phyloP scores from a whole-genome alignment of 345 rosid species.

The Mercurialis annua region DNA sequence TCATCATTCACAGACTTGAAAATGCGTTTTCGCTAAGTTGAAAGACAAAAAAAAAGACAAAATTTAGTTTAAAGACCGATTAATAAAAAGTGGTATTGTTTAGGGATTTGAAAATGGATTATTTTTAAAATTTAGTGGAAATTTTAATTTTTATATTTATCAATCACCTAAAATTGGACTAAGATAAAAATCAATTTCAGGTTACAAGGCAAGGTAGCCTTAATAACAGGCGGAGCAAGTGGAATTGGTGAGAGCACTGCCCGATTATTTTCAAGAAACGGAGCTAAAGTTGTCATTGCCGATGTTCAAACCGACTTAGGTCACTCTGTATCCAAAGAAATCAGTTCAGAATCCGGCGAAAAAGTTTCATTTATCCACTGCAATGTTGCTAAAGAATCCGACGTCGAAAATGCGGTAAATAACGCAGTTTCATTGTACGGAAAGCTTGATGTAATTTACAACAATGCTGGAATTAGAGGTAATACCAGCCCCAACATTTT shows the following conservation, averaged over 20 bases:
- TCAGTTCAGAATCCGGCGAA: not conserved
- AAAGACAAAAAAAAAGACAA: too few species aligned
- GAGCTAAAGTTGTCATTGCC: not conserved
- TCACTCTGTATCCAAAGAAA: not conserved
- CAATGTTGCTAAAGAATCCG: not conserved
- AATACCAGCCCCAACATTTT: not conserved
- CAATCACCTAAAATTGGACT: too few species aligned
- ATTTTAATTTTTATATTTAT: too few species aligned
- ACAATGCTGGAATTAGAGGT: not conserved
- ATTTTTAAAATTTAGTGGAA: too few species aligned
- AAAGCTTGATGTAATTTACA: constrained; percentile 10
- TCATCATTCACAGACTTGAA: too few species aligned
- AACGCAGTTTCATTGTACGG: not conserved
- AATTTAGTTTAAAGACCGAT: too few species aligned
- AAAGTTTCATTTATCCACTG: not conserved
- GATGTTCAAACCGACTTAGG: not conserved
- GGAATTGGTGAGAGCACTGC: not conserved
- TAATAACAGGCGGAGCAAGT: constrained; percentile 7
- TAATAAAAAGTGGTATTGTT: too few species aligned
- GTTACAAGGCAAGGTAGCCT: constrained; percentile 4
- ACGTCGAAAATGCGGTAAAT: not conserved
- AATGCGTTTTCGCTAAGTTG: too few species aligned
- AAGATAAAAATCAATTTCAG: too few species aligned
- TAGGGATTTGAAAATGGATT: too few species aligned
- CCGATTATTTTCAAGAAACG: not conserved